Evolutionary conservation across 495 filamentous ascomycete genomes (phyloP), one percentile per base, ranked within the genome.

Genomic region (Ascobolus immersus): DNA sequence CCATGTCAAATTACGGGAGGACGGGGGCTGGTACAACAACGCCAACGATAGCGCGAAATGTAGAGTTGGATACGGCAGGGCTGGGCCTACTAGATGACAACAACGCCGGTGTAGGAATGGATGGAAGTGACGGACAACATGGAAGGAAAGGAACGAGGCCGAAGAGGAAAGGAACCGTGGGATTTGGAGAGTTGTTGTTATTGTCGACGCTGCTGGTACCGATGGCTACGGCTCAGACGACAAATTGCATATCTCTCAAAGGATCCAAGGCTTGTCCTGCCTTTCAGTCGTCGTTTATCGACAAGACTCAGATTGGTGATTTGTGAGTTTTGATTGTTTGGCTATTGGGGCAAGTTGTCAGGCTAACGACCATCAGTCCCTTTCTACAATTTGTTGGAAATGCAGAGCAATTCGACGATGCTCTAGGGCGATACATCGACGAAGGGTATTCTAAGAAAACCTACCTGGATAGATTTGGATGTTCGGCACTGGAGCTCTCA

Each of bases 331-430:
- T n/a, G 18, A 12, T 42, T 12, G n/a, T 17, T 29, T 22, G 8
- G 8, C 22, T 21, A 20, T 21, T 32, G 25, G 23, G 28, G 1
- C 12, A 21, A 21, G 18, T 19, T 32, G 17, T 38, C 12, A 17
- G 29, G 13, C 24, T 40, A 19, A 45, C 23, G 24, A 42, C 21
- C 35, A 32, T 21, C 45, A 94, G 84, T 55, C 75, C 86, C 34
- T 99, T 93, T 49, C 68, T 99, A 34, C 55, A 69, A 40, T 74
- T 62, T 41, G 82, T 93, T 46, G 68, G 75, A 33, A 69, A 69
- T 45, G 58, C 65, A n/a, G 52, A 64, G 18, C 58, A 70, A 17
- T 94, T 99, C 50, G 89, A 99, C 48, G 41, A 61, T 26, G 67
- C 72, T 42, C 56, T 99, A 49, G 63, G 52, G 35, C 52, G 62